Conservation (phyloP, 2,329 filamentous ascomycete species). For the Elsinoe australis region DNA sequence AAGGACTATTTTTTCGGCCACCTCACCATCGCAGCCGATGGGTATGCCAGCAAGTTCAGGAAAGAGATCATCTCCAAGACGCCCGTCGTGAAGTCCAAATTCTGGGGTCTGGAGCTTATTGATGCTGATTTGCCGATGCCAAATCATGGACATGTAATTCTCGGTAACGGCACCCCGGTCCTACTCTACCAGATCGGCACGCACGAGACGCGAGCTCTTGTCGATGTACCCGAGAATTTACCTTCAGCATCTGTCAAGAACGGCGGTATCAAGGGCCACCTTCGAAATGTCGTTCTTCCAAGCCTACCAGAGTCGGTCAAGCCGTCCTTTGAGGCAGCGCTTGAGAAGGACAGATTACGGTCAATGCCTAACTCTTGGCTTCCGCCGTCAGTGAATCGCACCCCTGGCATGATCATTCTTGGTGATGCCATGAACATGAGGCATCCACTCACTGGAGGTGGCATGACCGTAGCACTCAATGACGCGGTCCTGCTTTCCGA, state of each 20-base stretch:
- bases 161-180: constrained; percentile 68
- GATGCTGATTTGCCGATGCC: constrained; percentile 71
- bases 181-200: constrained; percentile 96
- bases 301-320: constrained; percentile 63
- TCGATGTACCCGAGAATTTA: constrained; percentile 75
- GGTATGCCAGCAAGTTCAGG: constrained; percentile 86
- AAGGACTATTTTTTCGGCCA: constrained; percentile 75
- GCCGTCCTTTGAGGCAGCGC: constrained; percentile 65
- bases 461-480: constrained; percentile 96
- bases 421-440: constrained; percentile 99
- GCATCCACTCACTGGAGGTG: constrained; percentile 92
- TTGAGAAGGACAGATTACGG: constrained; percentile 69
- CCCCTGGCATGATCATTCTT: constrained; percentile 68
- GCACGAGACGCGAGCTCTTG: constrained; percentile 81
- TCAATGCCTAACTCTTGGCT: constrained; percentile 97
- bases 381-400: constrained; percentile 65
- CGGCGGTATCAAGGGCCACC: constrained; percentile 79
- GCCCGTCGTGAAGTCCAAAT: constrained; percentile 72
- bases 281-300: constrained; percentile 71
- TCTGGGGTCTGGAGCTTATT: constrained; percentile 87
- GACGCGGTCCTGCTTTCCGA: constrained; percentile 73
- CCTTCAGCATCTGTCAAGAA: constrained; percentile 63
- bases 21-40: constrained; percentile 83
- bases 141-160: constrained; percentile 77
- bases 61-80: constrained; percentile 62